A percentile compares a stretch with the other conserved stretches of the same genome.
Conservation (phyloP, 2,329 filamentous ascomycete genomes). For the Coleophoma crateriformis region DNA sequence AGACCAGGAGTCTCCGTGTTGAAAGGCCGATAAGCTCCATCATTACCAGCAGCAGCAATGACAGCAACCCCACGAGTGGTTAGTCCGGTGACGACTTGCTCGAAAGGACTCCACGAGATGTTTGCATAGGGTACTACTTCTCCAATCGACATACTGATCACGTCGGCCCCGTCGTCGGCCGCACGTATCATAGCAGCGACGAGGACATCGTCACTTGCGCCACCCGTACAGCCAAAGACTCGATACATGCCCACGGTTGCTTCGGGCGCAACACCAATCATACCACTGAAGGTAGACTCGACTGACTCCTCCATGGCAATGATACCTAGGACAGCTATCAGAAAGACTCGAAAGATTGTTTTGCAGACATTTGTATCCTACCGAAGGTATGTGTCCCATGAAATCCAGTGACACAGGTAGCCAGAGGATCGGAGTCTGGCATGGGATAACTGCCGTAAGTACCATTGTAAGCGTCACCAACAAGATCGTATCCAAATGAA, state of each 20-base stretch:
- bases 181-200: constrained; percentile 55
- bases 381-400: constrained; percentile 53
- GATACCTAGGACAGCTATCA: constrained; percentile 43
- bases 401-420: background rate
- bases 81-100: background rate
- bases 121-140: background rate
- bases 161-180: constrained; percentile 49
- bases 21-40: background rate
- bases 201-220: constrained; percentile 46
- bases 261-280: constrained; percentile 51
- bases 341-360: background rate
- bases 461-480: constrained; percentile 35
- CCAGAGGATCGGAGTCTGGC: background rate
- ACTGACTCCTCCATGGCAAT: constrained; percentile 39
- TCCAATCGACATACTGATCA: background rate
- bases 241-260: constrained; percentile 51
- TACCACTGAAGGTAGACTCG: constrained; percentile 43
- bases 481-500: constrained; percentile 47
- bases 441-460: background rate
- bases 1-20: background rate
- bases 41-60: background rate
- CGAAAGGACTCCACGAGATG: background rate
- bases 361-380: background rate
- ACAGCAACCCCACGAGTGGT: background rate
- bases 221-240: constrained; percentile 49